Evolutionary conservation across 2,329 filamentous ascomycete species (phyloP).

Genomic region (Cladosporium sp.): DNA sequence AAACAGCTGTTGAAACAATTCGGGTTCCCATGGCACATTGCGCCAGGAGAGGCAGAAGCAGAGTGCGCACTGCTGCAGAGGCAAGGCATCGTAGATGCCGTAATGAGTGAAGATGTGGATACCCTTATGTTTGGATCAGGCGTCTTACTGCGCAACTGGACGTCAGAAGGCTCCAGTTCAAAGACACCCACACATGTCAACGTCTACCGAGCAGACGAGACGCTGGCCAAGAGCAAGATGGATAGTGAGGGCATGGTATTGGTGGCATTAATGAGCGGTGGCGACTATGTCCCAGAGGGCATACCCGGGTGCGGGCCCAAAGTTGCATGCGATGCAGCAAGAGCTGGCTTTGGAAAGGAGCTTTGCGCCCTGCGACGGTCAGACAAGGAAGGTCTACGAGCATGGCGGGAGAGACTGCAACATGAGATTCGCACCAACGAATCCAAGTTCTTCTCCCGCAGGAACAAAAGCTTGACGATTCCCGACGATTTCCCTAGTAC

Average conservation of each 20-base stretch:
- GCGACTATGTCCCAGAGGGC: conserved; percentile 87
- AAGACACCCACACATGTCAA: conserved; percentile 80
- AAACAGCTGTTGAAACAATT: conserved; percentile 83
- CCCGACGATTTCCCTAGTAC: conserved; percentile 77
- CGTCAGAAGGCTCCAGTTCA: conserved; percentile 59
- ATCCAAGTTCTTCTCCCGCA: conserved; percentile 71
- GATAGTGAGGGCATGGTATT: conserved; percentile 88
- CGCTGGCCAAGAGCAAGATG: conserved; percentile 56
- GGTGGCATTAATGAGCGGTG: conserved; percentile 90
- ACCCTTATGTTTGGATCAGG: conserved; percentile 95
- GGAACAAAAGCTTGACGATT: conserved; percentile 68
- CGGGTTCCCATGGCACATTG: conserved; percentile 77
- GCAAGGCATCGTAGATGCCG: conserved; percentile 81
- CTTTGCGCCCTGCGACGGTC: conserved; percentile 62
- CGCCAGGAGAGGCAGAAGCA: conserved; percentile 92
- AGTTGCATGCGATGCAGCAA: conserved; percentile 82
- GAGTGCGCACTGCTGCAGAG: conserved; percentile 86
- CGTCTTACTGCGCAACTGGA: conserved; percentile 76
- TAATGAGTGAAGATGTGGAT: conserved; percentile 94
- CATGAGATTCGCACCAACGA: conserved; percentile 82
- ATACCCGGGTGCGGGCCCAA: conserved; percentile 85
- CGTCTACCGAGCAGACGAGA: conserved; percentile 64
- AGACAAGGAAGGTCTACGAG: conserved; percentile 55
- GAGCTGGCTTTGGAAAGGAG: conserved; percentile 76
- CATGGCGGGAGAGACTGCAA: conserved; percentile 69